Percentiles rank a stretch among this genome's conserved stretches.
These are phyloP conservation scores for Papilionanthe hybrid DNA, from an alignment of 116 monocot species.

Conservation along the genomic window DNA sequence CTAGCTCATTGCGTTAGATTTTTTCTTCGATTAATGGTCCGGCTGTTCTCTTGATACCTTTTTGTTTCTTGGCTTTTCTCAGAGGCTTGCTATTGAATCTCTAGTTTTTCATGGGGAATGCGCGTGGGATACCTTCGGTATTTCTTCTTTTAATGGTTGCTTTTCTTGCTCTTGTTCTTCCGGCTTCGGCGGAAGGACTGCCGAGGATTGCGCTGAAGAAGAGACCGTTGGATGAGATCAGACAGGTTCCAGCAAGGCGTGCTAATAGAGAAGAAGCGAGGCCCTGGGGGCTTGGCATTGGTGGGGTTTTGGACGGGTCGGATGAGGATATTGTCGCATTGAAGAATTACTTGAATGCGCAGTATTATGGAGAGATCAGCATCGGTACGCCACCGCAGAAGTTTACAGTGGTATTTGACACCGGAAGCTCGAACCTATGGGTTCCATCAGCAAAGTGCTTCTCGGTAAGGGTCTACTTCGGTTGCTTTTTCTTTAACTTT, in stretches of 20 bases:
- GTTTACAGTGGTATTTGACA: conserved; percentile 59
- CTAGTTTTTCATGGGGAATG: conserved; percentile 22
- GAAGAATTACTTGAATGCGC: conserved; percentile 66
- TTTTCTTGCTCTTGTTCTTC: conserved; percentile 17
- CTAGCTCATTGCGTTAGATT: no score
- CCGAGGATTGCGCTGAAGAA: conserved; percentile 34
- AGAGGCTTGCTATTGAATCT: background rate
- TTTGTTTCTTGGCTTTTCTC: background rate
- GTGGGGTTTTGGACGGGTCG: conserved; percentile 3
- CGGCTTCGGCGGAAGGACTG: conserved; percentile 19
- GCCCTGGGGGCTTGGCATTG: background rate
- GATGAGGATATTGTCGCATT: conserved; percentile 37
- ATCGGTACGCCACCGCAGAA: conserved; percentile 60
- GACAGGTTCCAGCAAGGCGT: conserved; percentile 11
- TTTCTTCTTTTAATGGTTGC: conserved; percentile 14
- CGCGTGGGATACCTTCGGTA: background rate
- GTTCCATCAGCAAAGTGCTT: conserved; percentile 57
- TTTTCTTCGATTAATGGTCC: background rate
- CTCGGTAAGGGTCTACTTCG: conserved; percentile 20
- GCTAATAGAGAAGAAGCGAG: background rate
- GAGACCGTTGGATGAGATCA: conserved; percentile 20
- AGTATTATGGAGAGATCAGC: conserved; percentile 64
- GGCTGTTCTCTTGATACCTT: background rate
- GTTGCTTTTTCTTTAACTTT: no score
- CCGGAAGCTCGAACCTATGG: conserved; percentile 63